These are phyloP conservation scores for Scleromitrula shiraiana DNA, from an alignment of 2,329 filamentous ascomycete genomes.

Conservation along the genomic window DNA sequence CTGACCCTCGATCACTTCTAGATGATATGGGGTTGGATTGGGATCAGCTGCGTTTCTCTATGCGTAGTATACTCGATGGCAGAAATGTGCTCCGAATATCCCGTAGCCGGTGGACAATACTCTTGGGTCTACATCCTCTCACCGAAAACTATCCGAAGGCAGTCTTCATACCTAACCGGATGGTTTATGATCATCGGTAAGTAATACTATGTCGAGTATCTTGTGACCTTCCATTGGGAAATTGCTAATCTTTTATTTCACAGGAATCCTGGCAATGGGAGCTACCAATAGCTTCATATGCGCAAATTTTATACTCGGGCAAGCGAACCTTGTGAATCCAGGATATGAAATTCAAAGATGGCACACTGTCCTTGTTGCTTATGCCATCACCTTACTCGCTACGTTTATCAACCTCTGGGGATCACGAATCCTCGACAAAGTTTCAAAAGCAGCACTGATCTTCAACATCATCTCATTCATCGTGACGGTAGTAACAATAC, in stretches of 20 bases:
- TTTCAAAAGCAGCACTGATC: constrained; percentile 41
- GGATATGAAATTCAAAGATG: constrained; percentile 45
- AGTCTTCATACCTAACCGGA: constrained; percentile 37
- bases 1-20: background rate
- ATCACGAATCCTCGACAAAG: constrained; percentile 41
- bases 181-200: constrained; percentile 42
- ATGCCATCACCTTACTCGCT: constrained; percentile 38
- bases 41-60: constrained; percentile 41
- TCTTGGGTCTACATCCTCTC: constrained; percentile 50
- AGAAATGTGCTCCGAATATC: constrained; percentile 49
- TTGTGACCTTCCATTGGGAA: constrained; percentile 4
- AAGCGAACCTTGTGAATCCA: constrained; percentile 44
- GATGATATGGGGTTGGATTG: constrained; percentile 51
- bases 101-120: constrained; percentile 49
- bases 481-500: constrained; percentile 42
- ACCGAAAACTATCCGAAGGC: constrained; percentile 37
- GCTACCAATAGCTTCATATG: constrained; percentile 46
- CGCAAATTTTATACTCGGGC: constrained; percentile 47
- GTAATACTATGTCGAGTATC: background rate
- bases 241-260: background rate
- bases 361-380: constrained; percentile 47
- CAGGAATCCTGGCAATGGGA: constrained; percentile 39
- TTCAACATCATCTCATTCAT: constrained; percentile 48
- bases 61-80: constrained; percentile 51
- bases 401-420: constrained; percentile 42